These are phyloP conservation scores for Rhodotorula sp. DNA, from an alignment of 1,284 basidiomycete genomes.

Conservation along the genomic window DNA sequence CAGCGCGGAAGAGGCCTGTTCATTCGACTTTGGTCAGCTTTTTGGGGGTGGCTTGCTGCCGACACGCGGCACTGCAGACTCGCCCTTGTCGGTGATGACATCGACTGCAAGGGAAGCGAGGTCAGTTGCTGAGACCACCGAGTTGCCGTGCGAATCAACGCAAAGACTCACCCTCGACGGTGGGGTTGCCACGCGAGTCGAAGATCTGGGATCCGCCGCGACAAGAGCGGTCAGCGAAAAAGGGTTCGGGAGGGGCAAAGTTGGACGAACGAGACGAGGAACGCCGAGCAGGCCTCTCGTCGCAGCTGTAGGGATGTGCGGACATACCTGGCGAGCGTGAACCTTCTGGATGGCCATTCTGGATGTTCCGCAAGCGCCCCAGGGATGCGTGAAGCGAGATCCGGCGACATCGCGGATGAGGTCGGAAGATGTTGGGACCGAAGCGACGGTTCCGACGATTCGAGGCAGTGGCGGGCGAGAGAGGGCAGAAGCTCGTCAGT, in stretches of 20 bases:
- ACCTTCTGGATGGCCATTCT: constrained; percentile 32
- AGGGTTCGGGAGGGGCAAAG: background rate
- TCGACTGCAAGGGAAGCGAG: constrained; percentile 60
- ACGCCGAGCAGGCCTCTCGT: background rate
- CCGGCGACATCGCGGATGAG: background rate
- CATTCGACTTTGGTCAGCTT: constrained; percentile 40
- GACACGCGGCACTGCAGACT: constrained; percentile 57
- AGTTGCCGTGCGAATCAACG: background rate
- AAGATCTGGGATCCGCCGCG: constrained; percentile 22
- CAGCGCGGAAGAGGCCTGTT: constrained; percentile 86
- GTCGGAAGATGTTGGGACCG: background rate
- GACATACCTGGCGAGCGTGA: constrained; percentile 39
- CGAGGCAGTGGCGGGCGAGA: background rate
- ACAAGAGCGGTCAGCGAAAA: background rate
- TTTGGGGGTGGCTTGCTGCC: constrained; percentile 11
- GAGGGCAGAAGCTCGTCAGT: too few relatives aligned
- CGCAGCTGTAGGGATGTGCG: too few relatives aligned
- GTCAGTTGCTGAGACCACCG: background rate
- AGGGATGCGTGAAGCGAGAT: background rate
- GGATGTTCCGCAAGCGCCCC: background rate
- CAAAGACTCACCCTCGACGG: constrained; percentile 36
- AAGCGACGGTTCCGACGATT: background rate
- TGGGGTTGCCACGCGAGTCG: constrained; percentile 43
- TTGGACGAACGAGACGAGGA: background rate
- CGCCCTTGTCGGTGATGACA: constrained; percentile 64